Evolutionary conservation across 805 yeast species (phyloP).

Genomic region (Cyberlindnera euphorbiiphila): DNA sequence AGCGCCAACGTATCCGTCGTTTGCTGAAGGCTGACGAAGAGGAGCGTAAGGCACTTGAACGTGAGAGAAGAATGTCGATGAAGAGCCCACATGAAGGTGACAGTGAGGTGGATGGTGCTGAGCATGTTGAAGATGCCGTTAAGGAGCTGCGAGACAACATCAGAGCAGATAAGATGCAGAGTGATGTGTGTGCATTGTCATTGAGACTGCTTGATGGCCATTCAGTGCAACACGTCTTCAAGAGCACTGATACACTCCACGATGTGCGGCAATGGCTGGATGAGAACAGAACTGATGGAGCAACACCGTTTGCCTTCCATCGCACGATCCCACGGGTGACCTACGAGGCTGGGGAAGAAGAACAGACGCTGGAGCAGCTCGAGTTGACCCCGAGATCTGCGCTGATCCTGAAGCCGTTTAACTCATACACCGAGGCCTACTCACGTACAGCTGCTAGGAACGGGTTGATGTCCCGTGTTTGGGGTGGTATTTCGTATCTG

Average conservation of each 20-base stretch:
- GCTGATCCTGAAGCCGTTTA: conserved; percentile 63
- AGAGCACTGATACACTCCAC: conserved; percentile 40
- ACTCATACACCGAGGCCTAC: conserved; percentile 30
- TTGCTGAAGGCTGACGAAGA: conserved; percentile 50
- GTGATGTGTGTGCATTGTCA: conserved; percentile 39
- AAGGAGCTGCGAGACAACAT: conserved; percentile 23
- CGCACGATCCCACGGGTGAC: conserved; percentile 57
- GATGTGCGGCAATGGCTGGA: conserved; percentile 64
- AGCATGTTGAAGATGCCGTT: conserved; percentile 25
- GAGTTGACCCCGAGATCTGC: conserved; percentile 72
- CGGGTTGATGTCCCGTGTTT: conserved; percentile 32
- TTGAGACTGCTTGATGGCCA: conserved; percentile 67
- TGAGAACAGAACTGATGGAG: conserved; percentile 43
- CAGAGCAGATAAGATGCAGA: conserved; percentile 6
- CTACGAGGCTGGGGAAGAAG: conserved; percentile 61
- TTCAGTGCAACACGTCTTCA: conserved; percentile 49
- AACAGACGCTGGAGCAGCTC: conserved; percentile 46
- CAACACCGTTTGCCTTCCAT: conserved; percentile 42
- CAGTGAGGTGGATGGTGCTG: conserved; percentile 30
- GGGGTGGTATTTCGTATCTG: conserved; percentile 32
- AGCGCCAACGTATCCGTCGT: conserved; percentile 50
- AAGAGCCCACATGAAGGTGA: conserved; percentile 10
- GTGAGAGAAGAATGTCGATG: conserved; percentile 22
- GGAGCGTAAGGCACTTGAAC: conserved; percentile 34
- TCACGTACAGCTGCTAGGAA: conserved; percentile 15